Evolutionary conservation across 202 grass and related monocot genomes (phyloP), one percentile per base, ranked within the genome.

Genomic region (Carex sylvatica): DNA sequence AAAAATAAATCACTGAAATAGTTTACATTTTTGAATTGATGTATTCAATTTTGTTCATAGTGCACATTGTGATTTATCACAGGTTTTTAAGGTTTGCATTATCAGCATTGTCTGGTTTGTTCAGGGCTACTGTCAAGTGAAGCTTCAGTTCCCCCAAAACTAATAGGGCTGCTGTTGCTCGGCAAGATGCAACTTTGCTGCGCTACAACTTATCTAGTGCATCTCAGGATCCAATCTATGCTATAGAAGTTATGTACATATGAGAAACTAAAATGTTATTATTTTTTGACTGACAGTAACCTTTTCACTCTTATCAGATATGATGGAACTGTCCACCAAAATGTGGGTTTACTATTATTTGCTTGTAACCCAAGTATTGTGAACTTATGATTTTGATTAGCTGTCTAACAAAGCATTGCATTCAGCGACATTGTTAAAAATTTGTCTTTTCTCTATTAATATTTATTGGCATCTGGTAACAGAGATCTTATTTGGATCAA

Each of bases 281-380:
- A 16, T 74, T 53, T 74, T 40, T 40, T 40, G 6, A 54, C 1
- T 24, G 26, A 26, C 12, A 30, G 42, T 30, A 23, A 53, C 13
- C 2, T 74, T 74, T 74, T 28, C 70, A 28, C 46, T 30, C 47
- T 74, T 74, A 52, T 52, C 70, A 54, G 26, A 52, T 74, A 53
- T 28, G 71, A 74, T 54, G 71, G 47, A 18, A 74, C 71, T n/a
- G 22, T 53, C 47, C 13, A 54, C 47, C 46, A 54, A 74, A 52
- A 74, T 30, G 46, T 14, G 47, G 13, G 22, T 54, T 74, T 74
- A 54, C 46, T 31, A 52, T 16, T 74, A 16, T 53, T 54, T 52
- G 23, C 71, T 74, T 74, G 14, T 9, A 74, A 74, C 23, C 47
- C 2, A 74, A 74, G 71, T 52, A 55, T 74, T 54, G 9, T 74